Evolutionary conservation across 768 basidiomycete species (phyloP).

Genomic region (Hygrophorus russula): DNA sequence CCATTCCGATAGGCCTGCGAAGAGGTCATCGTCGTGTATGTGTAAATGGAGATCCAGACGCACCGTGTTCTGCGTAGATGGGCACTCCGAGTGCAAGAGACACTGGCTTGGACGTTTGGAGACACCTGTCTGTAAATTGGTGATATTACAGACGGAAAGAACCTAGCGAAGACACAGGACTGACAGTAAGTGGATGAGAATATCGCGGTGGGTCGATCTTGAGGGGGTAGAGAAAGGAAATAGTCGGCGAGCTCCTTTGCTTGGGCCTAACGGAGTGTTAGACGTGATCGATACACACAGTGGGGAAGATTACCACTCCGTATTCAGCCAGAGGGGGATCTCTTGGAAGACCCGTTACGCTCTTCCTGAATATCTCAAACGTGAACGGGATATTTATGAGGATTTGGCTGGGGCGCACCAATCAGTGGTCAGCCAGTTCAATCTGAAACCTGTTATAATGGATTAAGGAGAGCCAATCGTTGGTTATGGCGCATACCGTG

Average conservation of each 20-base stretch:
- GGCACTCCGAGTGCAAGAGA: constrained; percentile 54
- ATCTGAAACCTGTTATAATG: constrained; percentile 45
- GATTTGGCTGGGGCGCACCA: constrained; percentile 37
- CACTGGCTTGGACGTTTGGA: constrained; percentile 65
- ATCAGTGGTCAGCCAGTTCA: constrained; percentile 57
- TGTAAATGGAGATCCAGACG: constrained; percentile 6
- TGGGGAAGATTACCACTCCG: constrained; percentile 39
- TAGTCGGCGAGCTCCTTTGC: constrained; percentile 61
- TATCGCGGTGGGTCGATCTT: constrained; percentile 63
- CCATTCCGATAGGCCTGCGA: constrained; percentile 64
- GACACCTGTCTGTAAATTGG: constrained; percentile 59
- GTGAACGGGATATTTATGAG: background rate
- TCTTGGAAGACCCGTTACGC: constrained; percentile 52
- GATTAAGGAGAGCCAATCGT: constrained; percentile 5
- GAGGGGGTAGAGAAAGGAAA: constrained; percentile 51
- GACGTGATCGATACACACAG: background rate
- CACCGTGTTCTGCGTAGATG: constrained; percentile 73
- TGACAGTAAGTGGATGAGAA: constrained; percentile 82
- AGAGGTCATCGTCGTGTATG: background rate
- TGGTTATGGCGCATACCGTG: constrained; percentile 35
- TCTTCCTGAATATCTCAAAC: constrained; percentile 38
- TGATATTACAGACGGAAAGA: background rate
- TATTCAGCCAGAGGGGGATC: constrained; percentile 67
- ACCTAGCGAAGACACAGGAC: constrained; percentile 5
- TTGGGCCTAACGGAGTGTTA: constrained; percentile 35